Conservation (phyloP, 345 rosid genomes). For the Gossypium thurberi region DNA sequence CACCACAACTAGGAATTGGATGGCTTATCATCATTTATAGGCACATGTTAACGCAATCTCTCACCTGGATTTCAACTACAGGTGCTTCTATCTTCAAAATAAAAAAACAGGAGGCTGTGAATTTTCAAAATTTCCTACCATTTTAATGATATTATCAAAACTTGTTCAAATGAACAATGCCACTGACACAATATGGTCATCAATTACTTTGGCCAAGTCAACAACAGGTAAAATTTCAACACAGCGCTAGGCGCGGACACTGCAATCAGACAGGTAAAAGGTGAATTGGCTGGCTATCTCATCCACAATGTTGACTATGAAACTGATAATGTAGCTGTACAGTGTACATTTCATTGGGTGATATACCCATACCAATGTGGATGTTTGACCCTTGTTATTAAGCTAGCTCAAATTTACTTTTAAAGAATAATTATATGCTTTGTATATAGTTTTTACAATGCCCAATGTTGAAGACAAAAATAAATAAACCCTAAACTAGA, state of each 20-base stretch:
- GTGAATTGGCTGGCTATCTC: not conserved
- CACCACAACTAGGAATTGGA: too few species aligned
- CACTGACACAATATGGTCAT: too few species aligned
- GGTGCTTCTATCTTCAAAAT: too few species aligned
- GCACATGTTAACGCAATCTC: too few species aligned
- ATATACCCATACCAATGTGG: not conserved
- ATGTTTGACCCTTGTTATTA: not conserved
- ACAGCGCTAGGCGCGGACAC: not conserved
- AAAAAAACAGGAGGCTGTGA: too few species aligned
- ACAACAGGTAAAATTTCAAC: not conserved
- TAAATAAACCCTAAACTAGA: slow-evolving; percentile 8
- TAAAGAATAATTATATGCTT: not conserved
- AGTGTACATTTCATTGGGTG: not conserved
- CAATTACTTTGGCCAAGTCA: not conserved
- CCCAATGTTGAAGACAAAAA: slow-evolving; percentile 3
- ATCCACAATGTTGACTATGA: not conserved
- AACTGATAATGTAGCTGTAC: not conserved
- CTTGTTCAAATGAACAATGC: too few species aligned
- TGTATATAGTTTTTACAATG: not conserved
- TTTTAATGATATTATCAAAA: too few species aligned
- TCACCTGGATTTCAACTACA: too few species aligned
- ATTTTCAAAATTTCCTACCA: too few species aligned
- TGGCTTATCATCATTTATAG: too few species aligned
- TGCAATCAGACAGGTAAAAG: not conserved
- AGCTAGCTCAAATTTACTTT: not conserved